Base-by-base conservation (phyloP, 2,329 filamentous ascomycete species). In the Aureobasidium sp. region DNA sequence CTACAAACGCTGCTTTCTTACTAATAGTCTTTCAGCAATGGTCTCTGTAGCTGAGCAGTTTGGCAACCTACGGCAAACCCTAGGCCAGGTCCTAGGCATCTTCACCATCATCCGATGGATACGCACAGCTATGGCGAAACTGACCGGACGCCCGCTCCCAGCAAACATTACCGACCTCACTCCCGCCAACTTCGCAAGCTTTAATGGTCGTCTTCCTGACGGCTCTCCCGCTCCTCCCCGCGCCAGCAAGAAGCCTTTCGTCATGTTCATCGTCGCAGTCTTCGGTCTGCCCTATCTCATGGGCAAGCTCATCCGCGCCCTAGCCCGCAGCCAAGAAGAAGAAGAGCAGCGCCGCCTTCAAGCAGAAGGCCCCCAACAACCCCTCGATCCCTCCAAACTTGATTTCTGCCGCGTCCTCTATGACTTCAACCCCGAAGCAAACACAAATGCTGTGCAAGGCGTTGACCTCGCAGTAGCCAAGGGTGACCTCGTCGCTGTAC, bases 1-100 rank as follows among this genome's bases (percentile, higher is more conserved):
- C 47, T 9, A 4, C 9, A n/a, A 5, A 2, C 17, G 19, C 17
- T 5, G 35, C 3, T 29, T 15, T 27, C 12, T 6, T 47, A 54
- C 58, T 65, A 58, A 63, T 60, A 3, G 27, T 4, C 29, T 27
- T 44, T 66, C 17, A 94, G 94, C 94, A 61, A 97, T 99, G 92
- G 90, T 99, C 42, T 94, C 93, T 9, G 95, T 99, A 42, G 94
- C 94, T 54, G 95, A 99, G 74, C 94, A 99, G 74, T 95, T 99
- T 69, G 89, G 91, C 63, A 96, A 93, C 70, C 81, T 99, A 53
- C 88, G 91, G 67, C 92, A 96, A 72, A 96, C 93, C 0, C 84
- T 99, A 15, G 94, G 95, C 65, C 96, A 91, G 3, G 87, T 97
- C 12, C 79, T 99, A 42, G 94, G 94, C 44, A 96, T 99, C 71